phyloP scores from a whole-genome alignment of 2,329 filamentous ascomycete species.

The Botrytis medusae region DNA sequence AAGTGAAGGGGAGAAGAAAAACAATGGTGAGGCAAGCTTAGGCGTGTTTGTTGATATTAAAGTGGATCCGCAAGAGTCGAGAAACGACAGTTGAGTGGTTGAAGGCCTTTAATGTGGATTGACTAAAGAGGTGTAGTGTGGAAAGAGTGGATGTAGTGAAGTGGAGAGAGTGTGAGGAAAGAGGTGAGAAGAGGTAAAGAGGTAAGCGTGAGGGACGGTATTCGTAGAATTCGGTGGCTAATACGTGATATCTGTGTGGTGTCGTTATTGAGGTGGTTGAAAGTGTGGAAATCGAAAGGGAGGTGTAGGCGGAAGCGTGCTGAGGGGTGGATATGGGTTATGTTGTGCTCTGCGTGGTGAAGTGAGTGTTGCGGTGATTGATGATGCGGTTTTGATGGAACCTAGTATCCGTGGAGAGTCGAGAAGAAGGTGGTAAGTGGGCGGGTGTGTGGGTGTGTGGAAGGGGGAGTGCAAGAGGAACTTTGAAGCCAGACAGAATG shows the following conservation, averaged over 20 bases:
- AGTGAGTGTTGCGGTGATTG: not conserved
- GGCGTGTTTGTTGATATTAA: conserved; percentile 7
- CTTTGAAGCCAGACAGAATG: not conserved
- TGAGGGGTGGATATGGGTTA: not conserved
- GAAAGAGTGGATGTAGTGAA: conserved; percentile 4
- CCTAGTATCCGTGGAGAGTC: not conserved
- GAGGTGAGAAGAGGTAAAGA: not conserved
- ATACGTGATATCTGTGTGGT: not conserved
- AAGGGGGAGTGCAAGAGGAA: not conserved
- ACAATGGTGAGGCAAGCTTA: conserved; percentile 1
- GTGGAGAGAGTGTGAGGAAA: not conserved
- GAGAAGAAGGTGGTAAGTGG: not conserved
- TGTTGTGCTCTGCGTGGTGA: not conserved
- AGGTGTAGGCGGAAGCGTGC: not conserved
- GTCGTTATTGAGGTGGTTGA: not conserved
- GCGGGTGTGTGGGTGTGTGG: not conserved
- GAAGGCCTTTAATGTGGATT: not conserved
- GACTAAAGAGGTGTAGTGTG: not conserved
- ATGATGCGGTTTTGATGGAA: not conserved
- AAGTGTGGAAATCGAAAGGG: not conserved
- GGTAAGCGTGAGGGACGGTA: not conserved
- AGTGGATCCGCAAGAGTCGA: not conserved
- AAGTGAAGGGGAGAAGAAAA: conserved; percentile 3
- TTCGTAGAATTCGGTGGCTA: not conserved
- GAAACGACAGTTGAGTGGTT: not conserved